Conservation (phyloP, 2,329 filamentous ascomycete species). For the Rhinocladiella mackenziei region DNA sequence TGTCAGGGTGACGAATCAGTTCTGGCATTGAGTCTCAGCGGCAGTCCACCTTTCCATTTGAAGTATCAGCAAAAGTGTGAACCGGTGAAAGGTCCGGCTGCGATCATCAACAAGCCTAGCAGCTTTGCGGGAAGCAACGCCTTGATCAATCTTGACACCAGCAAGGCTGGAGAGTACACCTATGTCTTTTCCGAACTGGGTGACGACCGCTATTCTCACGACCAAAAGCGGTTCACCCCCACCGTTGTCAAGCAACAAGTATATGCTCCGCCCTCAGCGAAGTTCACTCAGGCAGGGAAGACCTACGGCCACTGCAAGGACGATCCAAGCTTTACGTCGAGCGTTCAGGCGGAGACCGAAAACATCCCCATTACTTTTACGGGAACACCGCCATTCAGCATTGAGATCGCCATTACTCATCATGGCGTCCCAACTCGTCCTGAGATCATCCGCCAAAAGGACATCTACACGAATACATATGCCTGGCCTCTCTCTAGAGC, state of each 20-base stretch:
- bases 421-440: constrained; percentile 68
- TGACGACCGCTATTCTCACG: constrained; percentile 79
- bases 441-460: constrained; percentile 75
- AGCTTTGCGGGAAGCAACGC: constrained; percentile 73
- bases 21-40: constrained; percentile 74
- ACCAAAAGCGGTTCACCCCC: constrained; percentile 60
- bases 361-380: constrained; percentile 80
- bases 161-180: constrained; percentile 73
- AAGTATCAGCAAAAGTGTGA: constrained; percentile 76
- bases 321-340: constrained; percentile 22
- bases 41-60: constrained; percentile 76
- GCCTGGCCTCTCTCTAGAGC: constrained; percentile 79
- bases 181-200: constrained; percentile 81
- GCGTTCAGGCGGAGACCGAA: constrained; percentile 67
- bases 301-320: constrained; percentile 94
- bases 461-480: constrained; percentile 70
- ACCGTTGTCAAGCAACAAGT: constrained; percentile 76
- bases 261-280: constrained; percentile 74
- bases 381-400: constrained; percentile 78
- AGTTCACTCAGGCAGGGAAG: constrained; percentile 80
- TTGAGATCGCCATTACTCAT: constrained; percentile 92
- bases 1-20: constrained; percentile 93
- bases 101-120: constrained; percentile 62
- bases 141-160: constrained; percentile 80
- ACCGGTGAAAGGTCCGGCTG: constrained; percentile 61